These are phyloP conservation scores for Rhizopus arrhizus DNA, from an alignment of 371 early-diverging fungal genomes.

Conservation along the genomic window DNA sequence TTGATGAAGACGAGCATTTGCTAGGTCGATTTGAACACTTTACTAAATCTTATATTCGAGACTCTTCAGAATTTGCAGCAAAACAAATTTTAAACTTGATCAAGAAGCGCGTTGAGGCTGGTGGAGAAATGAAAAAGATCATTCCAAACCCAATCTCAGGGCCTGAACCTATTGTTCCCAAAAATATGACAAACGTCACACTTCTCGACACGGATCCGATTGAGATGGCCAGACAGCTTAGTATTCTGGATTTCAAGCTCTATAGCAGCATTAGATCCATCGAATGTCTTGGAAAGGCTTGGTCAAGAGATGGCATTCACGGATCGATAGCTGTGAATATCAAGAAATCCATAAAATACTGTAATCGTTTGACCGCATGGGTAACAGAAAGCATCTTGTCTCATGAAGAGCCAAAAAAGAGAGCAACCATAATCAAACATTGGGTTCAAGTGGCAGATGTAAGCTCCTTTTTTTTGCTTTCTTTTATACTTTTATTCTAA, in stretches of 20 bases:
- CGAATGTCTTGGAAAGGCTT: constrained; percentile 88
- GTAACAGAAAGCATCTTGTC: constrained; percentile 74
- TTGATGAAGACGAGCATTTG: constrained; percentile 71
- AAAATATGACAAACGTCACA: constrained; percentile 61
- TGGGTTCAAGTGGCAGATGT: constrained; percentile 83
- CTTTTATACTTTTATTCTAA: not conserved
- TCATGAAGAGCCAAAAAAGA: constrained; percentile 74
- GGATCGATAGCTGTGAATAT: constrained; percentile 63
- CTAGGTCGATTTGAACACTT: constrained; percentile 75
- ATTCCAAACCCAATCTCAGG: constrained; percentile 63
- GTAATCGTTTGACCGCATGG: constrained; percentile 73
- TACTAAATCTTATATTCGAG: constrained; percentile 75
- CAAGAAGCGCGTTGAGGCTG: constrained; percentile 61
- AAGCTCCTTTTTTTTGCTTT: constrained; percentile 11
- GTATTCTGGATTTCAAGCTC: constrained; percentile 77
- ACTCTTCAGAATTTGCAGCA: constrained; percentile 67
- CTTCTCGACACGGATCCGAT: constrained; percentile 85
- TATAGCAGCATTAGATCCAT: constrained; percentile 80
- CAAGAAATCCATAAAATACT: constrained; percentile 72
- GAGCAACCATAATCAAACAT: constrained; percentile 74
- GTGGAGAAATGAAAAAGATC: constrained; percentile 61
- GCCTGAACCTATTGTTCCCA: constrained; percentile 72
- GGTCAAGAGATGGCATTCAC: constrained; percentile 72
- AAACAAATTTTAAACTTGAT: constrained; percentile 71
- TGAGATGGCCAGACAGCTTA: constrained; percentile 93